Percentiles rank a stretch among this genome's conserved stretches.
Evolutionary conservation across 371 early-diverging fungal species (phyloP).

Genomic region (Blyttiomyces sp.): DNA sequence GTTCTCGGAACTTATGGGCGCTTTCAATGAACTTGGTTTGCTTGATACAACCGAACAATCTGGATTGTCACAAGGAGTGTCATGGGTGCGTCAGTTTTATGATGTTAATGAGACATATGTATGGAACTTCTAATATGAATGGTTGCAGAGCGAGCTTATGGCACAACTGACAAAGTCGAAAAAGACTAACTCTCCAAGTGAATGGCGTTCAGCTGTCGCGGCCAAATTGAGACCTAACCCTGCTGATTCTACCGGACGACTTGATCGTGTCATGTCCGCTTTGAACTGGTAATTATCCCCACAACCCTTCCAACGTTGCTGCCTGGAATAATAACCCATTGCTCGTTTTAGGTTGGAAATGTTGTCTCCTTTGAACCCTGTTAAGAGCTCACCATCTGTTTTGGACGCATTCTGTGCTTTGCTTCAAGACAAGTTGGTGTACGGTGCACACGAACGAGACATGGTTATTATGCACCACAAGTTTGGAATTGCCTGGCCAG

Average conservation of each 20-base stretch:
- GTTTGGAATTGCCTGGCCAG: constrained; percentile 77
- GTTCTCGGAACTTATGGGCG: constrained; percentile 48
- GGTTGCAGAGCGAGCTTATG: constrained; percentile 20
- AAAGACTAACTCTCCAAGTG: too few species aligned
- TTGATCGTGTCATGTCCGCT: constrained; percentile 14
- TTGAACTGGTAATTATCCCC: constrained; percentile 14
- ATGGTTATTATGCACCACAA: constrained; percentile 95
- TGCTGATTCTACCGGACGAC: constrained; percentile 3
- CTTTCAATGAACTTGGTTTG: constrained; percentile 42
- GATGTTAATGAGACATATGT: too few species aligned
- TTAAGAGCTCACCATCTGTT: constrained; percentile 42
- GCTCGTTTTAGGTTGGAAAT: constrained; percentile 70
- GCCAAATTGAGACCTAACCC: constrained; percentile 6
- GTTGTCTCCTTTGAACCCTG: constrained; percentile 52
- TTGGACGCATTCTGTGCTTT: constrained; percentile 94
- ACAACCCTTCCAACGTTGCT: not conserved
- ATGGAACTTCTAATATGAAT: too few species aligned
- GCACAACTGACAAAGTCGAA: too few species aligned
- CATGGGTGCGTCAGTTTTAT: constrained; percentile 63
- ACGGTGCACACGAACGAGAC: constrained; percentile 89
- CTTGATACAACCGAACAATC: constrained; percentile 23
- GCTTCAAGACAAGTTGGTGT: constrained; percentile 91
- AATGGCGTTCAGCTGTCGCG: constrained; percentile 13
- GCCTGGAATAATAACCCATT: not conserved
- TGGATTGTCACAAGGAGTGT: constrained; percentile 46